Base-by-base conservation (phyloP, 2,329 filamentous ascomycete species). In the Beauveria sp. region DNA sequence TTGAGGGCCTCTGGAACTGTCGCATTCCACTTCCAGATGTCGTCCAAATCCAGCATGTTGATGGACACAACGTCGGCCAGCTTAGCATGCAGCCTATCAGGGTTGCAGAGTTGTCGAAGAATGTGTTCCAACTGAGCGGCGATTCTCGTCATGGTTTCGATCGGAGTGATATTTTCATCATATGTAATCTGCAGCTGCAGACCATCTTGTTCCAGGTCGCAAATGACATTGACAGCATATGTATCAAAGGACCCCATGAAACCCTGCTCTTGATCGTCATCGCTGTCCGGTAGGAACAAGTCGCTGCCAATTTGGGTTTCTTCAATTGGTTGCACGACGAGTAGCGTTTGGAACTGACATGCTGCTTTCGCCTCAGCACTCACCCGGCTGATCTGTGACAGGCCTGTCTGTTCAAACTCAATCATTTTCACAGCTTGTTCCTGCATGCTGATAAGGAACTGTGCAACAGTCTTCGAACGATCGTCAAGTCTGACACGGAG, bases 291-390 rank as follows among this genome's bases (percentile, higher is more conserved):
- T 9, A 48, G 44, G 44, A 57, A 57, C 5, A 57, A 8, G 30
- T 48, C 55, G 20, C 55, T 57, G 30, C 55, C 55, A 3, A 57
- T 57, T 26, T 50, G 43, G 3, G 30, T 50, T 48, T 57, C 55
- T 40, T 57, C 55, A 20, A 50, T 48, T n/a, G 55, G 30, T 30
- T 57, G 55, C 44, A 57, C 55, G 7, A 68, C 65, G 5, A 70
- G 57, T 18, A 69, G 40, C 5, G 63, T 68, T 47, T 65, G 65
- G 26, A 70, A 69, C 16, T 64, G 61, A 57, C 63, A 65, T 6
- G 62, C 63, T 4, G 40, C 51, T 16, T 59, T 55, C 12, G 62
- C 59, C n/a, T 63, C 62, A 3, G 62, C 44, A 52, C 62, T 61
- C 20, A 64, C 34, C 12, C 58, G 58, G 28, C 51, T 48, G 20